These are phyloP conservation scores for Theobroma cacao DNA, from an alignment of 345 rosid genomes.

Conservation along the genomic window DNA sequence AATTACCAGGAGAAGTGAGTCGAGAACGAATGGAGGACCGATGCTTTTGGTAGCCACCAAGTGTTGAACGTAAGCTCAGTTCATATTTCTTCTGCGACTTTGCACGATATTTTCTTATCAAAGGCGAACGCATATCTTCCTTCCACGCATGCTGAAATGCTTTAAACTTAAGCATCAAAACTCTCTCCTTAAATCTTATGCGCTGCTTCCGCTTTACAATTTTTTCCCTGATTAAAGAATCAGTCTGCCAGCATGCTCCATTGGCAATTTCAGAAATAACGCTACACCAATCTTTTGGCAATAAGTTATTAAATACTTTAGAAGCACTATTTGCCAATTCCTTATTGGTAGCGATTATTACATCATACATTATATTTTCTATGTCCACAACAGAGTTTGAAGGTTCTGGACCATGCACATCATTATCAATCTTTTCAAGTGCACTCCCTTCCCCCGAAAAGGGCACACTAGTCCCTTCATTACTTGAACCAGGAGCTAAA, in stretches of 20 bases:
- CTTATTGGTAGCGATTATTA: conserved; percentile 58
- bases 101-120: conserved; percentile 51
- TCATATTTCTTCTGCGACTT: conserved; percentile 72
- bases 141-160: conserved; percentile 77
- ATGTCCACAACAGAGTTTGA: conserved; percentile 18
- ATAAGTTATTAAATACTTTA: conserved; percentile 47
- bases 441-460: conserved; percentile 19
- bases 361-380: conserved; percentile 37
- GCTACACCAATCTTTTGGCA: conserved; percentile 38
- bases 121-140: conserved; percentile 67
- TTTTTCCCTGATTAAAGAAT: conserved; percentile 42
- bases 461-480: conserved; percentile 20
- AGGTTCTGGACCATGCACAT: conserved; percentile 24
- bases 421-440: conserved; percentile 19
- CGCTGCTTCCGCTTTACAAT: conserved; percentile 43
- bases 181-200: conserved; percentile 73
- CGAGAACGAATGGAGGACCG: conserved; percentile 70
- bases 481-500: conserved; percentile 14
- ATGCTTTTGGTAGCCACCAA: conserved; percentile 53
- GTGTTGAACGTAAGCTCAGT: conserved; percentile 39
- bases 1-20: conserved; percentile 62
- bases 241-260: conserved; percentile 26
- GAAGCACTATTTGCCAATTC: conserved; percentile 53
- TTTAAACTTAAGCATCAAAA: conserved; percentile 70
- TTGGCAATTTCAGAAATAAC: conserved; percentile 26